phyloP scores from a whole-genome alignment of 1,284 basidiomycete species.

The Taiwanofungus camphoratus region DNA sequence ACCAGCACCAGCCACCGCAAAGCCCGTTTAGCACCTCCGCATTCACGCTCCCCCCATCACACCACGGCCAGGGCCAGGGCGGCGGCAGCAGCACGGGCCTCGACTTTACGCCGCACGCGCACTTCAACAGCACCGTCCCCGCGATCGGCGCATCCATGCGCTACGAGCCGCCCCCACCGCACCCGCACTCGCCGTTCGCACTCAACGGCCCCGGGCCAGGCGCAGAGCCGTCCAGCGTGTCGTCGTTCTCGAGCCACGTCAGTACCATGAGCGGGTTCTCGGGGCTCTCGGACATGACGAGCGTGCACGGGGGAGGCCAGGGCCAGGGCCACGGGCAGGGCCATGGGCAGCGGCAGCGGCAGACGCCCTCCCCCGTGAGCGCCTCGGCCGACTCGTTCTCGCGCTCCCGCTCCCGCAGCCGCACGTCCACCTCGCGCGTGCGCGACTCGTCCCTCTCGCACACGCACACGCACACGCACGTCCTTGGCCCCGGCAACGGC shows the following conservation, averaged over 20 bases:
- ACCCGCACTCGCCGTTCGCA: constrained; percentile 32
- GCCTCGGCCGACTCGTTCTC: constrained; percentile 18
- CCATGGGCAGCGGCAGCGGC: constrained; percentile 18
- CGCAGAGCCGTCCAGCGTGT: constrained; percentile 22
- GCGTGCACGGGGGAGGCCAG: constrained; percentile 16
- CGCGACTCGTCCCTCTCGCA: no score
- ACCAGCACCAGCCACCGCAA: constrained; percentile 14
- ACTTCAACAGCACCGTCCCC: constrained; percentile 57
- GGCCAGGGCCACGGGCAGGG: constrained; percentile 16
- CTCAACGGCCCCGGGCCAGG: constrained; percentile 17
- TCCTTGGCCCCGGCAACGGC: no score
- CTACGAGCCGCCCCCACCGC: constrained; percentile 36
- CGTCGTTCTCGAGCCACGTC: constrained; percentile 22
- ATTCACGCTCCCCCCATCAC: constrained; percentile 23
- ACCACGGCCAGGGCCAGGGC: constrained; percentile 11
- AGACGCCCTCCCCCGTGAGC: constrained; percentile 20
- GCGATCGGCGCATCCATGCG: constrained; percentile 56
- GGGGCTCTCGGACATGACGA: constrained; percentile 20
- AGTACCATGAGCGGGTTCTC: constrained; percentile 17
- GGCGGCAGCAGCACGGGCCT: constrained; percentile 12
- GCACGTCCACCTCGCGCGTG: constrained; percentile 19
- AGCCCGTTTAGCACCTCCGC: constrained; percentile 18
- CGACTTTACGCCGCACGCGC: constrained; percentile 28
- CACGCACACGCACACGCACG: constrained; percentile 31
- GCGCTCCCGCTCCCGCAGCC: constrained; percentile 44